These are phyloP conservation scores for Camellia lanceoleosa DNA, from an alignment of 148 eudicot species.

Conservation along the genomic window DNA sequence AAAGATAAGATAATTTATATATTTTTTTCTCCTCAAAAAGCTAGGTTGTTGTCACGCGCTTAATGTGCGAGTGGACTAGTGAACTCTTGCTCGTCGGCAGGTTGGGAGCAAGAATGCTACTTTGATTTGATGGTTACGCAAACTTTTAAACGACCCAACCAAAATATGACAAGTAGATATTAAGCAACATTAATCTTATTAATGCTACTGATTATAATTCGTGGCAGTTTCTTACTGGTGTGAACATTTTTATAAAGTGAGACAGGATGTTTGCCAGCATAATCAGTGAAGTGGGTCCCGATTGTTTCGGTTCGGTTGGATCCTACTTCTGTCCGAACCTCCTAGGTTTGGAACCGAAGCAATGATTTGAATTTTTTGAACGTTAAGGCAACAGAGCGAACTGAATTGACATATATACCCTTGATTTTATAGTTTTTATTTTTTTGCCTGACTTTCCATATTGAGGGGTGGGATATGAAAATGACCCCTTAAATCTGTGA, in stretches of 20 bases:
- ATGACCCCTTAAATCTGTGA: too few species aligned
- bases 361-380: slow-evolving; percentile 32
- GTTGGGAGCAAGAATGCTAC: too few species aligned
- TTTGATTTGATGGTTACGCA: too few species aligned
- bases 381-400: slow-evolving; percentile 16
- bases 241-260: background rate
- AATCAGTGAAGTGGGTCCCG: slow-evolving; percentile 8
- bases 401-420: background rate
- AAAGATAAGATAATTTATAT: too few species aligned
- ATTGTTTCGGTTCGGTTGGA: background rate
- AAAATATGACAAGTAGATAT: too few species aligned
- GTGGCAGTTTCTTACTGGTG: background rate
- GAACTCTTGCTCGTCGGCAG: too few species aligned
- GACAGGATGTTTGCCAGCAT: background rate
- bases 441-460: background rate
- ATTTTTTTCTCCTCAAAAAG: too few species aligned
- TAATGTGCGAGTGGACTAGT: too few species aligned
- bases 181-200: too few species aligned
- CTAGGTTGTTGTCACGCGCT: too few species aligned
- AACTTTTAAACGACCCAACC: too few species aligned
- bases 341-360: slow-evolving; percentile 35
- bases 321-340: slow-evolving; percentile 2
- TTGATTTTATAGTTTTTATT: background rate
- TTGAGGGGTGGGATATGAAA: background rate
- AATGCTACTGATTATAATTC: background rate